Evolutionary conservation across 768 basidiomycete species (phyloP).

Genomic region (Suillus brevipes): DNA sequence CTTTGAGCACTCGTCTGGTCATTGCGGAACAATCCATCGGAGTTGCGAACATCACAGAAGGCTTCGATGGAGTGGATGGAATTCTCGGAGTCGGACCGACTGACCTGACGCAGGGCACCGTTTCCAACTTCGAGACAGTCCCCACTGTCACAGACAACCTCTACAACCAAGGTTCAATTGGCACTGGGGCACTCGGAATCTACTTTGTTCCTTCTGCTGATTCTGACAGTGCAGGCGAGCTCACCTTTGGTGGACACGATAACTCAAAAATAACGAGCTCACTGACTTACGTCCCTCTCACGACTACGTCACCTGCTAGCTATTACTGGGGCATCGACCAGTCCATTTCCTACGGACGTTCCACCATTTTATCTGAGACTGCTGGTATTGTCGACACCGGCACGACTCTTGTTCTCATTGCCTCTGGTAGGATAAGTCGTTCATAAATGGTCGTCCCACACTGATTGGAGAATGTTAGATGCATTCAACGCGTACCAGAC

Average conservation of each 20-base stretch:
- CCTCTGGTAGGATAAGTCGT: conserved; percentile 16
- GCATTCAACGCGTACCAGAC: conserved; percentile 23
- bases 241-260: conserved; percentile 32
- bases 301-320: conserved; percentile 23
- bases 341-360: conserved; percentile 28
- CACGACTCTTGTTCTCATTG: conserved; percentile 26
- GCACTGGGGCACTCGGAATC: conserved; percentile 30
- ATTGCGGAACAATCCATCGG: conserved; percentile 38
- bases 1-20: conserved; percentile 13
- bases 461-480: conserved; percentile 14
- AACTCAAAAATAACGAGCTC: conserved; percentile 10
- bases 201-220: conserved; percentile 30
- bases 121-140: conserved; percentile 15
- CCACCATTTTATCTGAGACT: conserved; percentile 21
- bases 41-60: conserved; percentile 27
- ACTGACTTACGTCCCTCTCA: conserved; percentile 25
- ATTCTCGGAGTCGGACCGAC: conserved; percentile 39
- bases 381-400: conserved; percentile 38
- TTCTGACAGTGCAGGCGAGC: conserved; percentile 21
- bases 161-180: conserved; percentile 29
- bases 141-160: conserved; percentile 40
- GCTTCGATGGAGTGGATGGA: conserved; percentile 38
- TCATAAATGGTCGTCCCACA: conserved; percentile 4
- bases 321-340: conserved; percentile 35
- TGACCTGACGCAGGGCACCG: conserved; percentile 30